Percentiles rank a stretch among this genome's conserved stretches.
Evolutionary conservation across 805 yeast genomes (phyloP).

Genomic region (Candida stauntonica): DNA sequence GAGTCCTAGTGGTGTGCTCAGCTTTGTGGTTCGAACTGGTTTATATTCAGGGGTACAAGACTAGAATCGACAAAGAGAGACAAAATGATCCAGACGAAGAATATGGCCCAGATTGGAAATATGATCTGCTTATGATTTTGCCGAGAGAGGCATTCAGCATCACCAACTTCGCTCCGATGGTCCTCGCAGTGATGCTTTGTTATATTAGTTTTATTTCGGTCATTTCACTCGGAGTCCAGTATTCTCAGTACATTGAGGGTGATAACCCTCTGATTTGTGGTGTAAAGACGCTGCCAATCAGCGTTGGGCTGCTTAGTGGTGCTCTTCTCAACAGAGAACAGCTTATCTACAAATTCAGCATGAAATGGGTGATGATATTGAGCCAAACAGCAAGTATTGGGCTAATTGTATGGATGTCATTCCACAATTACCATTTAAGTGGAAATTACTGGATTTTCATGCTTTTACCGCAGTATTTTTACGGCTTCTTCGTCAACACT

Average conservation of each 20-base stretch:
- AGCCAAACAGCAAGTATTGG: background rate
- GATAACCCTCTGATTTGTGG: slow-evolving; percentile 33
- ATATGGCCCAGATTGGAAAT: slow-evolving; percentile 12
- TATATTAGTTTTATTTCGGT: slow-evolving; percentile 22
- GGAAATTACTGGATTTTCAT: slow-evolving; percentile 29
- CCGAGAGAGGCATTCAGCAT: slow-evolving; percentile 29
- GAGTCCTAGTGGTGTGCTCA: slow-evolving; percentile 28
- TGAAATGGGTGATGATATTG: slow-evolving; percentile 18
- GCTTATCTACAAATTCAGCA: slow-evolving; percentile 23
- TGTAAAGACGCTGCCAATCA: slow-evolving; percentile 32
- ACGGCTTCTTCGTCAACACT: slow-evolving; percentile 28
- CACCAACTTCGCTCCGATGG: slow-evolving; percentile 25
- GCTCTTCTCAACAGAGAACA: slow-evolving; percentile 25
- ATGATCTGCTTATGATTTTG: slow-evolving; percentile 22
- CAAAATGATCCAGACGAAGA: background rate
- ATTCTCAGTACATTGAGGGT: slow-evolving; percentile 25
- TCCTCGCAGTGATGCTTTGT: slow-evolving; percentile 17
- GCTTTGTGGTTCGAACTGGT: slow-evolving; percentile 30
- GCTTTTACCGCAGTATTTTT: slow-evolving; percentile 23
- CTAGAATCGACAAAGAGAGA: slow-evolving; percentile 4
- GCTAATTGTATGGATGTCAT: slow-evolving; percentile 22
- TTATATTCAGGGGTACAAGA: slow-evolving; percentile 15
- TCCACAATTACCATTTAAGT: slow-evolving; percentile 10
- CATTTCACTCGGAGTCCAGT: slow-evolving; percentile 23
- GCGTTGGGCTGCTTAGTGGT: slow-evolving; percentile 29